phyloP scores from a whole-genome alignment of 495 filamentous ascomycete genomes.

The Penicillium coffeae region DNA sequence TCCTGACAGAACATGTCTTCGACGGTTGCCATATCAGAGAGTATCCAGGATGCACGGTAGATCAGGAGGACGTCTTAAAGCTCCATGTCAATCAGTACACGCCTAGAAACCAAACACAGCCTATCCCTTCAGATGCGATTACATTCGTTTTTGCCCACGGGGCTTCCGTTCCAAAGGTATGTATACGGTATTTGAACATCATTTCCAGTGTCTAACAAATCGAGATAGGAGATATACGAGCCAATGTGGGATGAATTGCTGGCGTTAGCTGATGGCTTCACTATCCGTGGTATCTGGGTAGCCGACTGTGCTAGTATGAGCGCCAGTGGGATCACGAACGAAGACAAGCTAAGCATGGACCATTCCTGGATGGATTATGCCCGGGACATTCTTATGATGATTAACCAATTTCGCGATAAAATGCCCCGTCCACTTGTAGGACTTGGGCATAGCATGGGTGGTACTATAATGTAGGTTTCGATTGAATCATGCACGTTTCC shows the following conservation, averaged over 20 bases:
- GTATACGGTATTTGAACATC: not conserved
- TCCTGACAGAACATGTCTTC: not conserved
- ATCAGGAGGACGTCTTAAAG: not conserved
- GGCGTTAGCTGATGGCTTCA: not conserved
- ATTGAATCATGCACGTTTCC: not conserved
- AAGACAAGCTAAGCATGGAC: not conserved
- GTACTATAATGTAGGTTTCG: not conserved
- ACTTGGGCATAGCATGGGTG: not conserved
- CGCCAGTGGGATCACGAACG: not conserved
- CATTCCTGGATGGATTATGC: conserved; percentile 1
- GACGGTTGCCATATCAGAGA: not conserved
- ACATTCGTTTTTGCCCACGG: not conserved
- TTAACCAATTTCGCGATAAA: conserved; percentile 2
- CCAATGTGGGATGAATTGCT: not conserved
- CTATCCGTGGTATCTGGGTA: not conserved
- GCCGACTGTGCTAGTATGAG: not conserved
- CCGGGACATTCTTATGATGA: not conserved
- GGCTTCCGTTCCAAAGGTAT: not conserved
- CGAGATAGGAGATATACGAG: not conserved
- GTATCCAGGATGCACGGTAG: not conserved
- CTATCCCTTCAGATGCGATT: not conserved
- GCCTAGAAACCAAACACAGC: not conserved
- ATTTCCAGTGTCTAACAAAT: not conserved
- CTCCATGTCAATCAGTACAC: conserved; percentile 1
- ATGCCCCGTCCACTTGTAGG: not conserved